Evolutionary conservation across 208 protist species (phyloP), one percentile per base, ranked within the genome.

Genomic region (Leishmania tarentolae): DNA sequence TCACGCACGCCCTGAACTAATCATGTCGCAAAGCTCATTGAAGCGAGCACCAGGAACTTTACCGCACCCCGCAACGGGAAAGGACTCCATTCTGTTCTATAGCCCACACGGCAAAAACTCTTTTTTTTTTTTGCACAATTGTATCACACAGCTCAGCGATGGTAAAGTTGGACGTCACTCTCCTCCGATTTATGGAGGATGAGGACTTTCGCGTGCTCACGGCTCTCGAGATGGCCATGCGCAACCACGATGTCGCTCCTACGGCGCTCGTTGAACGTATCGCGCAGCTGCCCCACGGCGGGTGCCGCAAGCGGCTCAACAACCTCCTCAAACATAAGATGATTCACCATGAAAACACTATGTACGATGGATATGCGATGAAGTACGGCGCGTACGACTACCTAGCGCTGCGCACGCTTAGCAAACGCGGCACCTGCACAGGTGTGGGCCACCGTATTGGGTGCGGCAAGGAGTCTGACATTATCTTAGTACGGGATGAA

Each of bases 381-480:
- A 99, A 99, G 74, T 99, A 99, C 87, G 90, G 90, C 47, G 99
- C 99, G 3, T 99, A 99, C 86, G 99, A 99, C 86, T 99, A 98
- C 87, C 92, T 99, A 9, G 98, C 99, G 1, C 89, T 99, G 50
- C 95, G 98, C 76, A 95, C 99, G 15, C 87, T 99, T 17, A 88
- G 91, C 80, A 98, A 97, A 70, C 95, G 98, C 53, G 98, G 97
- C 56, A 86, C 87, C 8, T 84, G 99, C 44, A 85, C 83, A 17
- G 90, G 89, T 53, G 92, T 99, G 31, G 99, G 97, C 40, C 96
- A 97, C 84, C 93, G 99, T 70, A 98, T 99, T 71, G 99, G 99
- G 78, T 99, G 99, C 52, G 99, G 99, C 46, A 99, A 99, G 88
- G 99, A 99, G 87, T 99, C 98, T 0, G 98, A 99, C 87, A 98